Evolutionary conservation across 352 stramenopile genomes (phyloP), one percentile per base, ranked within the genome.

Genomic region (Globisporangium megalacanthum): DNA sequence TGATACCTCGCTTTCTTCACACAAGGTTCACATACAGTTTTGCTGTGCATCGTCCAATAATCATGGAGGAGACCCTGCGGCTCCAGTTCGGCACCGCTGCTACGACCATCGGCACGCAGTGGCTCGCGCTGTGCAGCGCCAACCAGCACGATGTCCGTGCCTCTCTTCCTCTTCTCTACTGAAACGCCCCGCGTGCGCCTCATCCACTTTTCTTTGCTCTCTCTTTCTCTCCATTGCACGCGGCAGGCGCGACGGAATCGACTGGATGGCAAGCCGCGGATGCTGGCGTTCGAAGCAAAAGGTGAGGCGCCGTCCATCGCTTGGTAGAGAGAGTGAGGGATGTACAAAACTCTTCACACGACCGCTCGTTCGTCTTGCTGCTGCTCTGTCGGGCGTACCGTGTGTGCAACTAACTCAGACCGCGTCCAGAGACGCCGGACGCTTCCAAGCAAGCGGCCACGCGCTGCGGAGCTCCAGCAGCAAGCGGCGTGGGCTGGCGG

Each of bases 201-300:
- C 49, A 48, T n/a, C 19, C 39, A 17, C 39, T 29, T 13, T 20
- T 14, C 6, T 33, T 17, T 9, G 15, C 15, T 14, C 35, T n/a
- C 20, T 44, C 31, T 7, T 19, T n/a, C n/a, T 13, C 10, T n/a
- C 6, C 20, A 0, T 63, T 15, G 6, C 39, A 17, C 14, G 39
- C 22, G 17, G 13, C 15, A 79, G 69, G 49, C 52, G n/a, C 22
- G 62, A 19, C 59, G 80, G 10, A 60, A 63, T 46, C 55, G 66
- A 31, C 53, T 52, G 7, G 64, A 78, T 64, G 71, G 71, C 46
- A 68, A 29, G 44, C 76, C 70, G 9, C 76, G 83, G 1, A 25
- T 90, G 14, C 49, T 92, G 33, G 75, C 76, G 7, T 92, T 92
- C 44, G 82, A 92, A 67, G 82, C 82, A 0, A 92, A 90, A 83